Evolutionary conservation across 495 filamentous ascomycete genomes (phyloP), one percentile per base, ranked within the genome.

Genomic region (Chlorociboria aeruginascens): DNA sequence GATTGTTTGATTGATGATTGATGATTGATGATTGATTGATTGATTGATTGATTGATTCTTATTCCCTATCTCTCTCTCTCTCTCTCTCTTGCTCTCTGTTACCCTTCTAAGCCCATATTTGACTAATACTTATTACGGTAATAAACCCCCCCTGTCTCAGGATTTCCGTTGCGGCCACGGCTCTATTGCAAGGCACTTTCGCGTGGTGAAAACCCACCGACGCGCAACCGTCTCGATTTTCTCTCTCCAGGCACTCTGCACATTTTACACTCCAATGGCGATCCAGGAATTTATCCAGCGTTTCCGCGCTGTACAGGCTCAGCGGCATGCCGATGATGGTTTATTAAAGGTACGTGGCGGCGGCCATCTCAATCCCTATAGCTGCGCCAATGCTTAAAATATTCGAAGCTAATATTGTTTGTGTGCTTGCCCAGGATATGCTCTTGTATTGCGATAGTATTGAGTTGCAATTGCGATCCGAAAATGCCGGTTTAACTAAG

Each of bases 241-340:
- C n/a, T n/a, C n/a, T 25, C 20, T 25, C 2, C 20, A 25, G 20
- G 20, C 20, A 25, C 20, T 25, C 20, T 25, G 43, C 48, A 37
- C 49, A 51, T 42, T 17, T 47, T n/a, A n/a, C n/a, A 33, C 44
- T 48, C 32, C 45, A n/a, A 46, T 49, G 41, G 51, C 45, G 8
- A 56, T 70, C 31, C 56, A 67, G 58, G 57, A 63, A 38, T 72
- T 72, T 43, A 59, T 69, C 41, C 61, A 65, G 36, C 60, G 69
- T 6, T 73, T 66, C 42, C 60, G 64, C 42, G 49, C 48, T 6
- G 55, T 69, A 16, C 59, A 66, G 48, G 17, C 46, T 3, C 59
- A 66, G 7, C 51, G 60, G 31, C 63, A 71, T 32, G 53, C 48
- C 4, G 61, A 57, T 13, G 59, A 69, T 11, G 48, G 62, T 20